phyloP scores from a whole-genome alignment of 2,329 filamentous ascomycete genomes.

The Epichloe uncinata region DNA sequence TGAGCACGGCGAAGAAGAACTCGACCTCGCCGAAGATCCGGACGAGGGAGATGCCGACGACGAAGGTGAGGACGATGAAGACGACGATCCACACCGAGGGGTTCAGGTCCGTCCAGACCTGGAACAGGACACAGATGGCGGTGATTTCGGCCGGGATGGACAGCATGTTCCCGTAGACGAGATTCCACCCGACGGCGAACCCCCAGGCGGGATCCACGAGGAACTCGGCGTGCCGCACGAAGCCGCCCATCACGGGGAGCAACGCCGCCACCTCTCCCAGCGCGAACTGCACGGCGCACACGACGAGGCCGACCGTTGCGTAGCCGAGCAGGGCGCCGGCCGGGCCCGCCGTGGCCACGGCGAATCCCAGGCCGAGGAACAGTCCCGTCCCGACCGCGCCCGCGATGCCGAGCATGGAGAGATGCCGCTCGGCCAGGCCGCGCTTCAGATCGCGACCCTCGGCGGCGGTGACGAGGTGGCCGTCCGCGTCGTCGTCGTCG shows the following conservation, averaged over 20 bases:
- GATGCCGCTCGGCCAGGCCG: slow-evolving; percentile 27
- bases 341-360: slow-evolving; percentile 37
- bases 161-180: slow-evolving; percentile 41
- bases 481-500: slow-evolving; percentile 16
- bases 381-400: slow-evolving; percentile 48
- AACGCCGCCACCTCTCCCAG: slow-evolving; percentile 47
- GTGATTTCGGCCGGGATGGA: slow-evolving; percentile 48
- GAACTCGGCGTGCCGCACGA: slow-evolving; percentile 46
- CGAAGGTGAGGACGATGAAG: slow-evolving; percentile 38
- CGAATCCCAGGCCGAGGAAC: slow-evolving; percentile 45
- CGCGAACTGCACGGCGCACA: slow-evolving; percentile 44
- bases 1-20: slow-evolving; percentile 37
- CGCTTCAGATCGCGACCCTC: slow-evolving; percentile 37
- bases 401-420: slow-evolving; percentile 50
- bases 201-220: slow-evolving; percentile 48
- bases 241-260: slow-evolving; percentile 48
- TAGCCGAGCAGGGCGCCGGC: slow-evolving; percentile 37
- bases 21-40: slow-evolving; percentile 48
- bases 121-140: slow-evolving; percentile 47
- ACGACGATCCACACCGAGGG: slow-evolving; percentile 34
- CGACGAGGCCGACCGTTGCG: slow-evolving; percentile 40
- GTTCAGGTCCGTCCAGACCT: slow-evolving; percentile 49
- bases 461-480: slow-evolving; percentile 31
- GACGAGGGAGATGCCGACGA: slow-evolving; percentile 44
- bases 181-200: slow-evolving; percentile 40